Conservation (phyloP, 176 grass and related monocot species). For the Oryza officinalis region DNA sequence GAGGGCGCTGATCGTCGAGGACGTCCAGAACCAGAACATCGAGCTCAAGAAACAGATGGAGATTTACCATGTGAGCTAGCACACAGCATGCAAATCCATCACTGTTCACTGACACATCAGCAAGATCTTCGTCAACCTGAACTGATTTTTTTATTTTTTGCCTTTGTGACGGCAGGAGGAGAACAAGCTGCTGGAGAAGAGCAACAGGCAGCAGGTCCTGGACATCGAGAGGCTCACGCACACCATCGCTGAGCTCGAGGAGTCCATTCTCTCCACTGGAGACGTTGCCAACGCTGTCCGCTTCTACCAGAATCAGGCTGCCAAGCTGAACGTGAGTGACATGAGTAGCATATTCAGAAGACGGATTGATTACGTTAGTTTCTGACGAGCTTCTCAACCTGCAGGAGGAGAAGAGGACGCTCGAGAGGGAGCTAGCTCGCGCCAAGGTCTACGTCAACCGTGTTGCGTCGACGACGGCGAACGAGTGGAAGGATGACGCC, state of each 20-base stretch:
- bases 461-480: slow-evolving; percentile 58
- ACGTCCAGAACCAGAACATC: slow-evolving; percentile 83
- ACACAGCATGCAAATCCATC: background rate
- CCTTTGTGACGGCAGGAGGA: slow-evolving; percentile 55
- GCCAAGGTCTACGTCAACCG: slow-evolving; percentile 76
- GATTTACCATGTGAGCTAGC: slow-evolving; percentile 66
- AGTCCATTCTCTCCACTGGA: slow-evolving; percentile 62
- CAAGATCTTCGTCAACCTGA: background rate
- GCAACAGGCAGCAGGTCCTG: slow-evolving; percentile 64
- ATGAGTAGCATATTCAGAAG: background rate
- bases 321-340: slow-evolving; percentile 62
- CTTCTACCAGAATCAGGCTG: slow-evolving; percentile 63
- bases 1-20: slow-evolving; percentile 83
- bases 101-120: background rate
- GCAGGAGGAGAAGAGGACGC: slow-evolving; percentile 88
- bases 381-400: background rate
- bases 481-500: slow-evolving; percentile 83
- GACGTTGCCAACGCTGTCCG: slow-evolving; percentile 55
- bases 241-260: slow-evolving; percentile 76
- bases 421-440: slow-evolving; percentile 83
- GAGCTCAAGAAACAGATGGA: slow-evolving; percentile 82
- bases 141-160: slow-evolving; percentile 8
- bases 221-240: slow-evolving; percentile 85
- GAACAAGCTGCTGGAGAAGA: slow-evolving; percentile 84
- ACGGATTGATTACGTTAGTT: slow-evolving; percentile 20